These are phyloP conservation scores for Oxalis stricta DNA, from an alignment of 441 rosid genomes.

Conservation along the genomic window DNA sequence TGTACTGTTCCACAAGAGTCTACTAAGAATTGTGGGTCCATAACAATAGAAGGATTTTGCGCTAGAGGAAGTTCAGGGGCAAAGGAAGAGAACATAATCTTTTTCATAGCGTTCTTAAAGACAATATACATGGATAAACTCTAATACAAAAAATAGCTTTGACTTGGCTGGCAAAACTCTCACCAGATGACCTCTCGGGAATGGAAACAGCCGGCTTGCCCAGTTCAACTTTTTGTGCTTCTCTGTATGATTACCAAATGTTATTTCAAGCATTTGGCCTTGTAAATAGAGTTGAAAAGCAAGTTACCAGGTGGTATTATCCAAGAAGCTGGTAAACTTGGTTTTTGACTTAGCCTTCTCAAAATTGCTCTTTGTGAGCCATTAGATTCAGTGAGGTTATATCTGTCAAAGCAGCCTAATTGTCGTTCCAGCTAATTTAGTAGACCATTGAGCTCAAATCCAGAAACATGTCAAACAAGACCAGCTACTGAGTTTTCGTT, in stretches of 20 bases:
- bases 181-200: constrained; percentile 53
- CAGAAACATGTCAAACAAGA: constrained; percentile 63
- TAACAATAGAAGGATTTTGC: constrained; percentile 72
- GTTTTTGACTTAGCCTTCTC: constrained; percentile 78
- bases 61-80: constrained; percentile 51
- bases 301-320: constrained; percentile 63
- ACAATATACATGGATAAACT: constrained; percentile 38
- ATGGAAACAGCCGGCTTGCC: constrained; percentile 78
- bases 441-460: constrained; percentile 88
- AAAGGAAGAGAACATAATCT: constrained; percentile 47
- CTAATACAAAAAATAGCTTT: constrained; percentile 53
- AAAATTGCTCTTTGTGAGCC: constrained; percentile 70
- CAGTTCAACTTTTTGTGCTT: constrained; percentile 42
- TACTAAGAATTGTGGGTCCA: constrained; percentile 43
- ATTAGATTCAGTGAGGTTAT: constrained; percentile 57
- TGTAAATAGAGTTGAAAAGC: constrained; percentile 44
- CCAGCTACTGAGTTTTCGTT: constrained; percentile 59
- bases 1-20: constrained; percentile 70
- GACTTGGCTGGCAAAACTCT: constrained; percentile 66
- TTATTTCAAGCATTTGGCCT: constrained; percentile 85
- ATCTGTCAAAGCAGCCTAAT: constrained; percentile 83
- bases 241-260: constrained; percentile 31
- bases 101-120: constrained; percentile 66
- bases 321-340: constrained; percentile 59
- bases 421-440: constrained; percentile 78